These are phyloP conservation scores for Candida silvicultrix DNA, from an alignment of 805 yeast species.

Conservation along the genomic window DNA sequence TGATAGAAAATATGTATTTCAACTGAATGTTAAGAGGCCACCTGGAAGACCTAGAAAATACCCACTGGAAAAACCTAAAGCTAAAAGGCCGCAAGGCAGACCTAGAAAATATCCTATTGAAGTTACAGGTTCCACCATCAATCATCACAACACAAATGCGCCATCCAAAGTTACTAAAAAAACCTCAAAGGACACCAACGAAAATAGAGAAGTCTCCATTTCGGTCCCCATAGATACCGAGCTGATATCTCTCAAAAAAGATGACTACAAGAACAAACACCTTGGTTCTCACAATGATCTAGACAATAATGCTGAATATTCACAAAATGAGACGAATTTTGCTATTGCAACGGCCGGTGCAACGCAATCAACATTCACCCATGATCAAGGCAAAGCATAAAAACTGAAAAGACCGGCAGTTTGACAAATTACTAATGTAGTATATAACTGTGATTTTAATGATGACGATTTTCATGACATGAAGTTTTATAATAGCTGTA, in stretches of 20 bases:
- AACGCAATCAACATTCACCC: background rate
- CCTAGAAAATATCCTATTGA: constrained; percentile 21
- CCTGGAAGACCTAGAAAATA: constrained; percentile 47
- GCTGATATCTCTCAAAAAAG: background rate
- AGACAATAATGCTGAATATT: background rate
- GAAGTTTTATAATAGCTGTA: too few species aligned
- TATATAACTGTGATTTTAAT: background rate
- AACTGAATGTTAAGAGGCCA: constrained; percentile 27
- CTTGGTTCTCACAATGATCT: background rate
- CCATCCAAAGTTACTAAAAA: background rate
- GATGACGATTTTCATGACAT: background rate
- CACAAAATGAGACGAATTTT: background rate
- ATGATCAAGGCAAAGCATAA: background rate
- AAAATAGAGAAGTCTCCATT: background rate
- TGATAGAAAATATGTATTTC: constrained; percentile 15
- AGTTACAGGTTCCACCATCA: background rate
- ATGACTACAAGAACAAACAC: background rate
- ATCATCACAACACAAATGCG: background rate
- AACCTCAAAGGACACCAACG: background rate
- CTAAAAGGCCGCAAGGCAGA: constrained; percentile 23
- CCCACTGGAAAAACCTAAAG: constrained; percentile 39
- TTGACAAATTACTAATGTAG: too few species aligned
- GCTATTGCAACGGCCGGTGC: background rate
- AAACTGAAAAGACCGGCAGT: too few species aligned
- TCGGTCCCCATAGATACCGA: background rate